Percentiles rank a stretch among this genome's conserved stretches.
Evolutionary conservation across 345 rosid species (phyloP).

Genomic region (Physaria fendleri): DNA sequence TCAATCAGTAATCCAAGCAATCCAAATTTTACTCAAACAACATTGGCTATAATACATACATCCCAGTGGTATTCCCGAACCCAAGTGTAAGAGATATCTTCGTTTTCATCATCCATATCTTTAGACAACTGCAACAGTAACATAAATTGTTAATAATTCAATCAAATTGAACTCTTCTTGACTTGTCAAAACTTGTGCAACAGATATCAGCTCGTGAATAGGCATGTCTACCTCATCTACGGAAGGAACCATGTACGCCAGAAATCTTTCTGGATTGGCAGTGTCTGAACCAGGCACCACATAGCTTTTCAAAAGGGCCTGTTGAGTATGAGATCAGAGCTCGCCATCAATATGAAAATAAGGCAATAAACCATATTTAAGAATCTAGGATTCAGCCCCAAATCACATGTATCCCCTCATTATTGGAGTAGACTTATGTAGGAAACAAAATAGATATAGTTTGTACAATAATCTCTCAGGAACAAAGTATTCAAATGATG

Average conservation of each 20-base stretch:
- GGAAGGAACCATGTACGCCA: constrained; percentile 89
- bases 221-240: constrained; percentile 59
- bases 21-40: neutral
- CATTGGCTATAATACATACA: constrained; percentile 45
- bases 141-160: constrained; percentile 1
- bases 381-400: neutral
- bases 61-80: constrained; percentile 91
- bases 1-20: neutral
- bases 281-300: constrained; percentile 63
- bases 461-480: neutral
- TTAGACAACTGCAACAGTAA: constrained; percentile 55
- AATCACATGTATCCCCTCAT: neutral
- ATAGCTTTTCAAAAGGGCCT: constrained; percentile 96
- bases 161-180: neutral
- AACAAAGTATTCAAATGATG: neutral
- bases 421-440: neutral
- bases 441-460: neutral
- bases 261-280: constrained; percentile 66
- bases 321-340: constrained; percentile 15
- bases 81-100: constrained; percentile 83
- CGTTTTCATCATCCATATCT: constrained; percentile 70
- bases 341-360: neutral
- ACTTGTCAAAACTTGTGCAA: neutral
- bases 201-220: constrained; percentile 8
- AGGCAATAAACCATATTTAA: neutral